phyloP scores from a whole-genome alignment of 1,139 yeast species.

The Yamadazyma membranifaciens region DNA sequence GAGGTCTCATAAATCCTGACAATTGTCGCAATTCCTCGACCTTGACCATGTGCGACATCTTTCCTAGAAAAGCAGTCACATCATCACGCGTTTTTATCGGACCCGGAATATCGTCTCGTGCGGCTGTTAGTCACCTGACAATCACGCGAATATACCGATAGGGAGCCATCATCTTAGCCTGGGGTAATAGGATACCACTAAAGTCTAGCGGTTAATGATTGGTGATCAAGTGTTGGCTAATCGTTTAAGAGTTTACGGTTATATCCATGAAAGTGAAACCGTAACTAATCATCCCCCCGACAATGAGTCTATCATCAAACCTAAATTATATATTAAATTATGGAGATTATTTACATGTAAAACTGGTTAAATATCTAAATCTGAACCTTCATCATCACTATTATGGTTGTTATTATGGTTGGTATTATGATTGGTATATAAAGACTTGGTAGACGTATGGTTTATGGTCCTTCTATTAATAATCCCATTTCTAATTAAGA shows the following conservation, averaged over 20 bases:
- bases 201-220: constrained; percentile 11
- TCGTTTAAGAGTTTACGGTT: constrained; percentile 11
- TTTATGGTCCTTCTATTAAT: constrained; percentile 35
- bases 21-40: neutral
- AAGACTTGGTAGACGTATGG: constrained; percentile 12
- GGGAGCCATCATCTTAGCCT: neutral
- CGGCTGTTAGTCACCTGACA: neutral
- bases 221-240: constrained; percentile 17
- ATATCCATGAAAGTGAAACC: constrained; percentile 5
- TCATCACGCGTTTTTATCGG: neutral
- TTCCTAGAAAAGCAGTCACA: neutral
- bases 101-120: neutral
- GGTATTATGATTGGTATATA: constrained; percentile 2
- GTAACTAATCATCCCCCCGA: neutral
- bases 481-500: constrained; percentile 30
- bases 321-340: neutral
- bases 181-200: no score
- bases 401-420: constrained; percentile 1
- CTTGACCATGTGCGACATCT: no score
- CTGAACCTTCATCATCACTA: constrained; percentile 36
- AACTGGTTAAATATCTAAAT: constrained; percentile 30
- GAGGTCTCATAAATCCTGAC: neutral
- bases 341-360: constrained; percentile 7
- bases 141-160: neutral
- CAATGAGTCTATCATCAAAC: neutral